Base-by-base conservation (phyloP, 441 rosid genomes). In the Gossypium trilobum region DNA sequence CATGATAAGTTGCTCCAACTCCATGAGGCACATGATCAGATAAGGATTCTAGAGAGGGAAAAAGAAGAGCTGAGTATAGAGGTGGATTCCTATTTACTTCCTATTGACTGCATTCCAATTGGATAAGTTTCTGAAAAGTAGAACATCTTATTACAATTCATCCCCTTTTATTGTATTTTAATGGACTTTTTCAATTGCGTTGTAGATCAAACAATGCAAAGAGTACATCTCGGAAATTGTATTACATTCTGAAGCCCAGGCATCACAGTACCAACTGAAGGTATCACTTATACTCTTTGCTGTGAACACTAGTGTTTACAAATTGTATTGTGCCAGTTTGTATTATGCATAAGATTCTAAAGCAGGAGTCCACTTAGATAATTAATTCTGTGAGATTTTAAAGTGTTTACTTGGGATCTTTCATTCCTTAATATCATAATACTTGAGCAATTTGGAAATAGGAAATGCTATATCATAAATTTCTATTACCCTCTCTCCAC, bases 191-290 rank as follows among this genome's bases (percentile, higher is more conserved):
- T 80, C 65, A 46, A 25, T 60, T 77, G 52, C 72, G 63, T 76
- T 81, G 75, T 73, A 95, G 99, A 82, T 92, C 77, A 87, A 84
- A 77, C 88, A 83, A 78, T 87, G 82, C 83, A 92, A 88, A 82
- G 88, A 87, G 70, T 87, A 87, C 84, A 86, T 89, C 74, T 89
- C 96, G 0, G 97, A 95, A 79, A 81, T 95, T 75, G 76, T 86
- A 58, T 72, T 95, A 78, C 99, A 95, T 83, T 90, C 92, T 62
- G 99, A 95, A 81, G 97, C 97, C 73, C 99, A 95, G 80, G 87
- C 97, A 76, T 84, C 85, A 62, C 87, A 87, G 66, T 95, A 80
- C 82, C 97, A 89, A 83, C 86, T 89, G 73, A 92, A 95, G 99
- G 99, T 92, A 85, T 11, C 39, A 63, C 54, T 70, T 73, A 14